Evolutionary conservation across 768 basidiomycete species (phyloP), one percentile per base, ranked within the genome.

Genomic region (Leccinum fibrillosum): DNA sequence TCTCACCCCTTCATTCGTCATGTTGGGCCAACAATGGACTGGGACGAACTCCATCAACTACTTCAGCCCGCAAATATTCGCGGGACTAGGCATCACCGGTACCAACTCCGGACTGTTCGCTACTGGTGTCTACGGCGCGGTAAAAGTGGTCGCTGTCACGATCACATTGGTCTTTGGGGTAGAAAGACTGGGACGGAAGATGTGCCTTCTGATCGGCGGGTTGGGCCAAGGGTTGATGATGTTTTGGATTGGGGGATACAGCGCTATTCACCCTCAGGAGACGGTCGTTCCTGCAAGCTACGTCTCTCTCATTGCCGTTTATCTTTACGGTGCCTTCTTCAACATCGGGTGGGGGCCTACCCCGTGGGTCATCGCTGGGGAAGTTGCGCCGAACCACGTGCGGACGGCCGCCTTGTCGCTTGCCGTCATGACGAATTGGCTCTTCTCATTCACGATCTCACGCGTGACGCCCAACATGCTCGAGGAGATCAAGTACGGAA

Each of bases 1-100:
- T 21, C 74, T 78, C 52, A 80, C 80, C 19, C 78, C 80, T 5
- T 74, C 78, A 1, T 62, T 81, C 25, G 71, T 80, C 58, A 80
- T 81, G 76, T 72, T 80, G 59, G 78, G 76, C 65, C 69, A 71
- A 42, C 75, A 83, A 66, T 80, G 80, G 76, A 82, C 79, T 0
- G 82, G 82, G 13, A 80, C 80, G 12, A 83, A 83, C 60, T 76
- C 80, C 3, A 80, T 83, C 63, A 82, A 82, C 63, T 84, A 84
- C 62, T 84, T 77, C 58, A 78, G 78, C 60, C 83, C 83, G 0
- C 64, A 76, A 42, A 80, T 84, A 59, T 83, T 84, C 60, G 75
- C 75, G 3, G 68, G 69, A 37, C 70, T 84, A 15, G 82, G 82
- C 2, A 76, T 83, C 23, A 73, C 70, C 1, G 77, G 78, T 4